Conservation (phyloP, 495 filamentous ascomycete species). For the Hypoxylon lenormandii region DNA sequence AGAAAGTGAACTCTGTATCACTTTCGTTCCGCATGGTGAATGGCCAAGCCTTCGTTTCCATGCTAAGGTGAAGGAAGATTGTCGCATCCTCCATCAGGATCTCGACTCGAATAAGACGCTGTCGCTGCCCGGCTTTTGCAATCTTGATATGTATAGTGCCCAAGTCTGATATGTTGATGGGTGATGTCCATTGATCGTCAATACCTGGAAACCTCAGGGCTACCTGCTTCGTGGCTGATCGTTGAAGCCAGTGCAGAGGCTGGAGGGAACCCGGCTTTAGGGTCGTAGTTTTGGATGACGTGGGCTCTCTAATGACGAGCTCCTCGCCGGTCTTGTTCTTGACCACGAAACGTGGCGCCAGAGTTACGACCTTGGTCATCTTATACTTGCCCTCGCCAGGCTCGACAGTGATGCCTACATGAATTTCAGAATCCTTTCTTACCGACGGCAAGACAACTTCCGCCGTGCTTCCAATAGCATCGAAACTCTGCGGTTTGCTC, state of each 20-base stretch:
- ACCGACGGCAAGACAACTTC: constrained; percentile 83
- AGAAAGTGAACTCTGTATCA: constrained; percentile 94
- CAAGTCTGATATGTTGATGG: constrained; percentile 94
- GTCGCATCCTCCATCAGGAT: constrained; percentile 90
- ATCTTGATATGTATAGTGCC: constrained; percentile 93
- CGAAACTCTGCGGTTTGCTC: constrained; percentile 98
- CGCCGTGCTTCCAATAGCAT: constrained; percentile 93
- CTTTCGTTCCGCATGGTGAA: constrained; percentile 99
- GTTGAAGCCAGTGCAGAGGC: constrained; percentile 87
- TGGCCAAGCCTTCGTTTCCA: constrained; percentile 94
- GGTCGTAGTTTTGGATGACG: constrained; percentile 81
- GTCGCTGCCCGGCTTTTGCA: constrained; percentile 86
- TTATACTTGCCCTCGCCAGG: constrained; percentile 98
- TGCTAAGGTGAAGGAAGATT: constrained; percentile 88
- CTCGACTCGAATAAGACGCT: constrained; percentile 87
- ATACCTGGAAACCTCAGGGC: constrained; percentile 93
- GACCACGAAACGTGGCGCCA: constrained; percentile 92
- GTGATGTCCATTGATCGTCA: constrained; percentile 97
- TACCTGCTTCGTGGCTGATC: constrained; percentile 82
- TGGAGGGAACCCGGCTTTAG: constrained; percentile 80
- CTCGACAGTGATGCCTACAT: constrained; percentile 86
- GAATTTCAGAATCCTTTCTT: constrained; percentile 79
- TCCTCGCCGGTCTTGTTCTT: constrained; percentile 92
- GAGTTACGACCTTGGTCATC: constrained; percentile 89
- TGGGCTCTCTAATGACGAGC: constrained; percentile 86